Evolutionary conservation across 2,329 filamentous ascomycete species (phyloP).

Genomic region (Cercospora berteroae): DNA sequence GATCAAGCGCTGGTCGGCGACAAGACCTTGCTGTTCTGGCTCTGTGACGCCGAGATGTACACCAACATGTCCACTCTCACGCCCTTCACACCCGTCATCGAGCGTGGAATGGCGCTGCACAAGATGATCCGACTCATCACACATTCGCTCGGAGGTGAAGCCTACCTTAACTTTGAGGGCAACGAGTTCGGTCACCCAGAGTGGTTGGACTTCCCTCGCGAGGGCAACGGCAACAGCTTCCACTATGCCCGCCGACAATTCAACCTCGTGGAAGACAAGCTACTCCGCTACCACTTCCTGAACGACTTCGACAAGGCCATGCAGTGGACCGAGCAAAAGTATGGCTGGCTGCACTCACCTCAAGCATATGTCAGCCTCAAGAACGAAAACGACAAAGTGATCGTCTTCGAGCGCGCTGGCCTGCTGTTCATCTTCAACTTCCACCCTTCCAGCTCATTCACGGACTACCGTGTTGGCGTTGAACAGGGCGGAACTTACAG

Average conservation of each 20-base stretch:
- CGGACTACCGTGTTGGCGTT: slow-evolving; percentile 88
- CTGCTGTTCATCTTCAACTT: slow-evolving; percentile 97
- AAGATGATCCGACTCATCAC: slow-evolving; percentile 97
- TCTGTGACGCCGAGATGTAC: slow-evolving; percentile 96
- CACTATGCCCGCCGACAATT: slow-evolving; percentile 70
- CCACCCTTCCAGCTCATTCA: slow-evolving; percentile 78
- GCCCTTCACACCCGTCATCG: slow-evolving; percentile 81
- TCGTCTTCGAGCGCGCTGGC: slow-evolving; percentile 91
- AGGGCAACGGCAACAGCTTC: slow-evolving; percentile 55
- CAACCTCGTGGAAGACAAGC: slow-evolving; percentile 80
- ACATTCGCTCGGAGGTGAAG: slow-evolving; percentile 87
- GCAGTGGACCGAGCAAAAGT: slow-evolving; percentile 83
- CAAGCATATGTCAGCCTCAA: slow-evolving; percentile 94
- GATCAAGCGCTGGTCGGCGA: slow-evolving; percentile 62
- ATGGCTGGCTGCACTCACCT: slow-evolving; percentile 80
- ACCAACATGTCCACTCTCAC: slow-evolving; percentile 91
- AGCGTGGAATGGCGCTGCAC: slow-evolving; percentile 87
- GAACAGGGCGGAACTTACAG: slow-evolving; percentile 82
- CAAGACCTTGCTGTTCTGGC: slow-evolving; percentile 96
- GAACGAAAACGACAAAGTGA: slow-evolving; percentile 88
- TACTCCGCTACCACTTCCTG: slow-evolving; percentile 85
- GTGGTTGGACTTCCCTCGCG: slow-evolving; percentile 97
- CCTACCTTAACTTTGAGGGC: slow-evolving; percentile 97
- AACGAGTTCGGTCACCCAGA: slow-evolving; percentile 99
- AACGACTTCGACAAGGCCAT: slow-evolving; percentile 92